A percentile compares a stretch with the other conserved stretches of the same genome.
Evolutionary conservation across 805 yeast species (phyloP).

Genomic region (Hanseniaspora pseudoguilliermondii): DNA sequence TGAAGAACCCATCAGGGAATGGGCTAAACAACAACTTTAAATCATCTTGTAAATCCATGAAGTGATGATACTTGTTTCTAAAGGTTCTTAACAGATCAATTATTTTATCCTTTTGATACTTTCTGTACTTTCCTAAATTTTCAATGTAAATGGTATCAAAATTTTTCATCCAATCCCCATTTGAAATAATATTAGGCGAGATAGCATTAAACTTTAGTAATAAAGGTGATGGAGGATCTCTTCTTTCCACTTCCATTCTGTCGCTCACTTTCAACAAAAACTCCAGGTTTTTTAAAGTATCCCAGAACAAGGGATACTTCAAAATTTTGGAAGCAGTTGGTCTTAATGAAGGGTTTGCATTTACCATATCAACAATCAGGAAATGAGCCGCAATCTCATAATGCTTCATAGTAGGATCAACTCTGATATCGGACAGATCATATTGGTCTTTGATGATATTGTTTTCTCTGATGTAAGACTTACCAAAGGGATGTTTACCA

Average conservation of each 20-base stretch:
- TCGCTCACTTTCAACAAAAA: constrained; percentile 81
- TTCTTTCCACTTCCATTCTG: constrained; percentile 69
- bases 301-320: constrained; percentile 87
- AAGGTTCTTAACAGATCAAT: constrained; percentile 82
- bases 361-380: constrained; percentile 61
- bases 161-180: constrained; percentile 62
- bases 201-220: constrained; percentile 42
- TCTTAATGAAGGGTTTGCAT: constrained; percentile 49
- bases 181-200: constrained; percentile 40
- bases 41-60: constrained; percentile 67
- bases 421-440: constrained; percentile 33
- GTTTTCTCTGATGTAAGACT: constrained; percentile 71
- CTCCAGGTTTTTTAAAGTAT: constrained; percentile 56
- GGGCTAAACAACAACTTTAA: constrained; percentile 59
- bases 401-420: constrained; percentile 19
- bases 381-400: constrained; percentile 51
- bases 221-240: constrained; percentile 64
- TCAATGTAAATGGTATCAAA: constrained; percentile 65
- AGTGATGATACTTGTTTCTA: constrained; percentile 90
- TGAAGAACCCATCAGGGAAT: constrained; percentile 71
- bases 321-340: constrained; percentile 59
- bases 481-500: constrained; percentile 95
- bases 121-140: constrained; percentile 81
- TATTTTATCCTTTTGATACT: constrained; percentile 63
- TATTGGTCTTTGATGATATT: constrained; percentile 64